phyloP scores from a whole-genome alignment of 1,139 yeast genomes.

The Yamadazyma pseudoaaseri region DNA sequence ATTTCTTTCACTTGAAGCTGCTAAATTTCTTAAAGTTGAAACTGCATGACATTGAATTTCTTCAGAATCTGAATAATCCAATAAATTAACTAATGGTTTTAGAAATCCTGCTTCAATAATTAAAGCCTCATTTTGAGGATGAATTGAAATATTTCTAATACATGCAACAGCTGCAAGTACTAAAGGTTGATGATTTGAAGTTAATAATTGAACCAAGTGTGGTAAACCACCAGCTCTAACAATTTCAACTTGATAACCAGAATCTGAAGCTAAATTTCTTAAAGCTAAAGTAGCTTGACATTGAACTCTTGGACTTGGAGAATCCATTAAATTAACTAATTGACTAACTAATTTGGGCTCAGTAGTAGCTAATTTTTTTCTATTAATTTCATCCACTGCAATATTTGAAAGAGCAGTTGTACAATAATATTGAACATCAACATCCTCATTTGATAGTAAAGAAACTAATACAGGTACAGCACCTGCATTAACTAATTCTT shows the following conservation, averaged over 20 bases:
- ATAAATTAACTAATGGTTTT: constrained; percentile 80
- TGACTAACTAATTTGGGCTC: constrained; percentile 93
- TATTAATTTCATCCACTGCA: constrained; percentile 91
- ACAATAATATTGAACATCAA: constrained; percentile 97
- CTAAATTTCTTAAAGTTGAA: constrained; percentile 90
- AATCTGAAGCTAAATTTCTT: constrained; percentile 93
- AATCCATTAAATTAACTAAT: constrained; percentile 88
- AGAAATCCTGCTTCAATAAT: constrained; percentile 96
- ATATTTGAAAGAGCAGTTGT: constrained; percentile 96
- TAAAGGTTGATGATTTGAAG: constrained; percentile 87
- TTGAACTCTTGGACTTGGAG: constrained; percentile 89
- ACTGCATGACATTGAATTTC: constrained; percentile 98
- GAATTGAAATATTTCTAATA: constrained; percentile 93
- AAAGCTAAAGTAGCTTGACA: constrained; percentile 97
- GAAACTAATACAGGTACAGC: constrained; percentile 96
- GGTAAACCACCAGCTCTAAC: constrained; percentile 96
- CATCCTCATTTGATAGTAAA: constrained; percentile 81
- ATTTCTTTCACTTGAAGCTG: constrained; percentile 92
- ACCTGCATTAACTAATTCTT: constrained; percentile 95
- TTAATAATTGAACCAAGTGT: constrained; percentile 80
- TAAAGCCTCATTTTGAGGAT: constrained; percentile 91
- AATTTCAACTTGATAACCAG: constrained; percentile 88
- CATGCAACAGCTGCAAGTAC: constrained; percentile 98
- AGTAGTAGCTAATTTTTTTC: constrained; percentile 84
- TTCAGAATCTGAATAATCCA: constrained; percentile 84